Percentiles rank a stretch among this genome's conserved stretches.
Evolutionary conservation across 2,329 filamentous ascomycete species (phyloP).

Genomic region (Sclerotinia spermophila): DNA sequence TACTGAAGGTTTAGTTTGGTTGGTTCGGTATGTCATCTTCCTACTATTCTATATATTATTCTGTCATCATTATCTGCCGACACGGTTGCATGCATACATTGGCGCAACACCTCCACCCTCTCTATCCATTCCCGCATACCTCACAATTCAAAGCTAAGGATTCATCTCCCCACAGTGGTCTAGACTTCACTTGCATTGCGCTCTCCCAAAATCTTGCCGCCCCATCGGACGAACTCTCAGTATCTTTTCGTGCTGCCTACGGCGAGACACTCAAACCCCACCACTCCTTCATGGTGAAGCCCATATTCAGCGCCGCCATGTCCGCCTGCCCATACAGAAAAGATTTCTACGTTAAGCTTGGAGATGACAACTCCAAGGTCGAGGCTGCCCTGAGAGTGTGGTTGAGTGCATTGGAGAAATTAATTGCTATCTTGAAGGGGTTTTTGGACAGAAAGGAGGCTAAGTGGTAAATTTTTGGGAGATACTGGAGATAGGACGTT

Average conservation of each 20-base stretch:
- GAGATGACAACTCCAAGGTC: slow-evolving; percentile 61
- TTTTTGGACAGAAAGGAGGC: slow-evolving; percentile 55
- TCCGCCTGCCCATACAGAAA: slow-evolving; percentile 86
- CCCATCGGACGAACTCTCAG: slow-evolving; percentile 68
- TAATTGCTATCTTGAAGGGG: slow-evolving; percentile 69
- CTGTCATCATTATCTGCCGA: neutral
- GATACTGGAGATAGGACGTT: neutral
- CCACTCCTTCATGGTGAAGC: slow-evolving; percentile 86
- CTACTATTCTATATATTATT: slow-evolving; percentile 43
- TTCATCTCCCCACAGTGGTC: slow-evolving; percentile 55
- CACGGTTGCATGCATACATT: neutral
- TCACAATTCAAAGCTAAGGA: neutral
- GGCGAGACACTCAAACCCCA: slow-evolving; percentile 82
- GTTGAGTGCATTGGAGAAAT: slow-evolving; percentile 72
- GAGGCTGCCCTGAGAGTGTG: slow-evolving; percentile 63
- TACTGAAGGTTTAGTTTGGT: slow-evolving; percentile 87
- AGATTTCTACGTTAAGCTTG: slow-evolving; percentile 89
- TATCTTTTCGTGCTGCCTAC: slow-evolving; percentile 86
- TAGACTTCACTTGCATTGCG: slow-evolving; percentile 88
- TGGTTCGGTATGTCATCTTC: slow-evolving; percentile 64
- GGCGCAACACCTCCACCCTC: neutral
- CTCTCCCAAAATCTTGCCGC: slow-evolving; percentile 73
- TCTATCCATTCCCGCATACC: no score
- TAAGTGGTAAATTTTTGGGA: slow-evolving; percentile 35
- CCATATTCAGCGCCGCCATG: slow-evolving; percentile 91